These are phyloP conservation scores for Balansia obtecta DNA, from an alignment of 2,329 filamentous ascomycete genomes.

Conservation along the genomic window DNA sequence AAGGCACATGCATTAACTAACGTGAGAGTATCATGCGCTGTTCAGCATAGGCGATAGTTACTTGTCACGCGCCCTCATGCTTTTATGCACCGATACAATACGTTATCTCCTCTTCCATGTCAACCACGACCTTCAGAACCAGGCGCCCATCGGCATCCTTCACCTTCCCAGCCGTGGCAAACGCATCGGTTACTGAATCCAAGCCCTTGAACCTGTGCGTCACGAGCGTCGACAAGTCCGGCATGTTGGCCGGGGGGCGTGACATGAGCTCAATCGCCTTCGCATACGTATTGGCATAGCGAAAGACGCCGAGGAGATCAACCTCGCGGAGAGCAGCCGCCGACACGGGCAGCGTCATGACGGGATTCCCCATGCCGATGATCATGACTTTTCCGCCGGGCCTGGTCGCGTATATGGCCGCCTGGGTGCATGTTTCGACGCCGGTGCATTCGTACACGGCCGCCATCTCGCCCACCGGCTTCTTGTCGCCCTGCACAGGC, in stretches of 20 bases:
- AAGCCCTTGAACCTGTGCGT: slow-evolving; percentile 60
- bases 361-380: slow-evolving; percentile 60
- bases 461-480: slow-evolving; percentile 48
- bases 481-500: slow-evolving; percentile 24
- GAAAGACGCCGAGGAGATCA: slow-evolving; percentile 58
- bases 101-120: slow-evolving; percentile 14
- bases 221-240: slow-evolving; percentile 53
- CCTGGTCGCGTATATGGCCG: slow-evolving; percentile 56
- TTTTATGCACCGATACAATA: too few species aligned
- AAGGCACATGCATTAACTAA: neutral
- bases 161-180: slow-evolving; percentile 59
- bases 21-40: neutral
- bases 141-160: slow-evolving; percentile 57
- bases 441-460: slow-evolving; percentile 70
- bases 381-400: slow-evolving; percentile 59
- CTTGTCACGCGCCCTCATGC: neutral
- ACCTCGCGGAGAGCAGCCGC: slow-evolving; percentile 58
- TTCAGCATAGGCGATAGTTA: neutral
- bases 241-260: slow-evolving; percentile 37
- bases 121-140: slow-evolving; percentile 62
- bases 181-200: slow-evolving; percentile 50
- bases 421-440: slow-evolving; percentile 63
- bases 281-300: slow-evolving; percentile 65
- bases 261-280: slow-evolving; percentile 38
- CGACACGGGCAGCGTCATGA: slow-evolving; percentile 57